Evolutionary conservation across 225 moss, liverwort and hornwort genomes (phyloP).

Genomic region (Rhytidiadelphus loreus): DNA sequence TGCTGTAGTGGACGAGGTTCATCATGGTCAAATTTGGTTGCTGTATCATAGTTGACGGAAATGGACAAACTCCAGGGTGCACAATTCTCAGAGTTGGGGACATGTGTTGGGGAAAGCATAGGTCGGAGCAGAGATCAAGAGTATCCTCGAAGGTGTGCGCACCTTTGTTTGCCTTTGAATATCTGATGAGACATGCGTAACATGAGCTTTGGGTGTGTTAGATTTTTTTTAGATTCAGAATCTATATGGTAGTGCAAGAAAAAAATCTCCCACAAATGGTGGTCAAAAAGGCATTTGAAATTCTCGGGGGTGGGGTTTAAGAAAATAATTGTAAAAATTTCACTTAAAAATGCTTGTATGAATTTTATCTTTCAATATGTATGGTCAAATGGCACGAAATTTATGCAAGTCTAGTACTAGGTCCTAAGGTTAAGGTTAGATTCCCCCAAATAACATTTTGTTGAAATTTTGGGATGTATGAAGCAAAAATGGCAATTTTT

Average conservation of each 20-base stretch:
- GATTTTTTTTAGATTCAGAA: background rate
- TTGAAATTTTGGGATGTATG: too few relatives aligned
- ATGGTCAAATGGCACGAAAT: accelerated
- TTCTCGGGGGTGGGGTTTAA: background rate
- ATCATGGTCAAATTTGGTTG: too few relatives aligned
- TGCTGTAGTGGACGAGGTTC: too few relatives aligned
- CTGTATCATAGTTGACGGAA: too few relatives aligned
- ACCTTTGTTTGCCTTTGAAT: too few relatives aligned
- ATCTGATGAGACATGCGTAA: background rate
- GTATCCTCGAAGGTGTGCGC: background rate
- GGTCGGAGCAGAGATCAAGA: background rate
- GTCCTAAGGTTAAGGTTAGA: accelerated
- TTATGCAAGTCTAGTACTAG: background rate
- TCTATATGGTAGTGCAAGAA: background rate
- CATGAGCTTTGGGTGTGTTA: background rate
- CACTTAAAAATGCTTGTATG: too few relatives aligned
- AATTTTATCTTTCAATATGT: background rate
- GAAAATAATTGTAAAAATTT: too few relatives aligned
- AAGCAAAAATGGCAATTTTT: accelerated
- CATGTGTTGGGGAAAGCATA: background rate
- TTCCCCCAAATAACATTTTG: background rate
- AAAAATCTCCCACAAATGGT: background rate
- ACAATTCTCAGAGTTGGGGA: background rate
- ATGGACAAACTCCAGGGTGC: too few relatives aligned
- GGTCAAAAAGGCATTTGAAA: background rate